phyloP scores from a whole-genome alignment of 176 grass and related monocot genomes.

The Oryza punctata region DNA sequence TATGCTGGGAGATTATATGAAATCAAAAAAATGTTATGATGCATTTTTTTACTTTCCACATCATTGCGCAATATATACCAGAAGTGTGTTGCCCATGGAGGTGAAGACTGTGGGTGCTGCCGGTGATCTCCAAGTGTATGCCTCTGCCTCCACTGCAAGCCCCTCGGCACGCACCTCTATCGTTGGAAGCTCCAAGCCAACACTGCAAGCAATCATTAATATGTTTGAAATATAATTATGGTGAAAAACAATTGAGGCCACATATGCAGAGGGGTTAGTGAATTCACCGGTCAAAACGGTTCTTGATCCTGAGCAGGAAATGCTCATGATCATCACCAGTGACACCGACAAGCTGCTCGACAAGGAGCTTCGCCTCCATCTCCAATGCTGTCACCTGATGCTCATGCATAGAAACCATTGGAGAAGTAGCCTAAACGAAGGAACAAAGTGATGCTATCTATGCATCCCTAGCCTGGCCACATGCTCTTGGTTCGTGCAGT shows the following conservation, averaged over 20 bases:
- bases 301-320: conserved; percentile 60
- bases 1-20: too few species aligned
- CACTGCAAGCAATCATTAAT: conserved; percentile 34
- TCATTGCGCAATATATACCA: background rate
- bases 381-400: background rate
- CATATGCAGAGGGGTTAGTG: background rate
- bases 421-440: too few species aligned
- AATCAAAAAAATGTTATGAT: too few species aligned
- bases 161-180: conserved; percentile 59
- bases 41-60: too few species aligned
- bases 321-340: conserved; percentile 44
- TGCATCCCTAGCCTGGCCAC: background rate
- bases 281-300: conserved; percentile 57
- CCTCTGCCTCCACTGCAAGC: conserved; percentile 47
- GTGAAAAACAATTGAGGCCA: background rate
- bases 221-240: background rate
- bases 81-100: conserved; percentile 23
- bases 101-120: conserved; percentile 45
- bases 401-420: background rate
- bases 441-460: background rate
- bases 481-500: too few species aligned
- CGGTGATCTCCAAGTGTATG: conserved; percentile 30
- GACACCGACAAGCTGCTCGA: conserved; percentile 47
- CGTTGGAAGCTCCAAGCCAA: conserved; percentile 59
- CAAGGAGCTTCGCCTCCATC: conserved; percentile 13